Conservation (phyloP, 805 yeast genomes). For the Kuraishia ogatae region DNA sequence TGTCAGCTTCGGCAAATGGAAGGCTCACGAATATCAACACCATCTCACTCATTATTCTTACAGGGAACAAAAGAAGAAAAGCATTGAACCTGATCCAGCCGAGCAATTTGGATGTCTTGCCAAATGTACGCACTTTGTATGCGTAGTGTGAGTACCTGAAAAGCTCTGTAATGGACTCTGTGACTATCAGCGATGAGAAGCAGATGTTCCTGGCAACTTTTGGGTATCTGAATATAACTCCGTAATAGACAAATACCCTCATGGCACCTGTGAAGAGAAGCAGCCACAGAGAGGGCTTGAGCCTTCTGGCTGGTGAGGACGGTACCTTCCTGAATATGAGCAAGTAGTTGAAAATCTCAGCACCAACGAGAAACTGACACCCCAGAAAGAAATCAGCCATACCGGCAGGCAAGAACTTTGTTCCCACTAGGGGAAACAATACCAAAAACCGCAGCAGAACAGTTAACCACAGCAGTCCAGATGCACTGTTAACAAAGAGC, state of each 20-base stretch:
- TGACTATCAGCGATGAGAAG: conserved; percentile 14
- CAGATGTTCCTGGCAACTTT: conserved; percentile 14
- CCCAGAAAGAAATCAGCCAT: conserved; percentile 51
- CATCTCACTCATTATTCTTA: conserved; percentile 12
- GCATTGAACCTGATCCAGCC: conserved; percentile 10
- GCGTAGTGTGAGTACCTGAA: conserved; percentile 16
- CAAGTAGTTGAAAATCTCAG: conserved; percentile 14
- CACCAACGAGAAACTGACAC: conserved; percentile 8
- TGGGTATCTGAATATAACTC: conserved; percentile 16
- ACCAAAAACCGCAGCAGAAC: conserved; percentile 40
- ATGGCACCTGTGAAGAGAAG: conserved; percentile 7
- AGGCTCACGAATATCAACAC: conserved; percentile 14
- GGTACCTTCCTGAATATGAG: conserved; percentile 8
- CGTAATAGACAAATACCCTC: conserved; percentile 9
- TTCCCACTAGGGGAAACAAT: conserved; percentile 56
- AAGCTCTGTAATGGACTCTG: conserved; percentile 15
- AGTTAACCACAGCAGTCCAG: conserved; percentile 38
- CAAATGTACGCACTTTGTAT: conserved; percentile 18
- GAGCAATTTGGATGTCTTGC: conserved; percentile 10
- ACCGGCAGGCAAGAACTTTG: conserved; percentile 59
- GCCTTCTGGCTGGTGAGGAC: neutral
- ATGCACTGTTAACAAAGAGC: conserved; percentile 14
- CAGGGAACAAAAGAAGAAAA: conserved; percentile 12
- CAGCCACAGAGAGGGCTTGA: conserved; percentile 6
- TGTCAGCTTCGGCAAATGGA: conserved; percentile 7